Conservation (phyloP, 495 filamentous ascomycete genomes). For the Tuber indicum region DNA sequence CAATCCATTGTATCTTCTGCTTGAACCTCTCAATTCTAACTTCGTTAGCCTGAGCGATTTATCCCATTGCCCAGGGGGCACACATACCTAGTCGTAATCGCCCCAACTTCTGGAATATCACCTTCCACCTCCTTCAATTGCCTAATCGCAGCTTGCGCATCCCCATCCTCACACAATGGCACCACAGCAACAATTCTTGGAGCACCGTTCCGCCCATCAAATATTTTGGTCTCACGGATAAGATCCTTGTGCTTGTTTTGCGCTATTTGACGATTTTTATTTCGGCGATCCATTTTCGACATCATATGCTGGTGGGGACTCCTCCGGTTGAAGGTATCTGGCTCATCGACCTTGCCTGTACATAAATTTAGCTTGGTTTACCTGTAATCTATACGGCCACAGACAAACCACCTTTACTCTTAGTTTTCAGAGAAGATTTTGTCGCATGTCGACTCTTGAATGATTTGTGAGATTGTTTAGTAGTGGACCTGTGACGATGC, state of each 20-base stretch:
- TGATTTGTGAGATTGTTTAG: constrained; percentile 73
- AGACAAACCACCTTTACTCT: constrained; percentile 61
- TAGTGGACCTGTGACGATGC: constrained; percentile 88
- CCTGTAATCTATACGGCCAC: neutral
- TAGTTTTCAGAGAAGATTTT: constrained; percentile 74
- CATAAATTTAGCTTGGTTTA: constrained; percentile 42
- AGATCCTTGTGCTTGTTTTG: constrained; percentile 73
- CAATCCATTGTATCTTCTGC: constrained; percentile 80
- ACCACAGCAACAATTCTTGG: constrained; percentile 88
- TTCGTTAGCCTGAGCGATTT: neutral
- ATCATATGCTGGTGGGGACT: constrained; percentile 92
- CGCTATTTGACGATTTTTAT: constrained; percentile 83
- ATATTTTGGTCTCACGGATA: constrained; percentile 66
- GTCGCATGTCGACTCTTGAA: constrained; percentile 89
- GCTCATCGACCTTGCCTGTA: constrained; percentile 39
- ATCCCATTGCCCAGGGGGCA: neutral
- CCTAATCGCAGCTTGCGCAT: constrained; percentile 59
- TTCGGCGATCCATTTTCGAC: constrained; percentile 90
- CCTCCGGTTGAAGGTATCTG: constrained; percentile 59
- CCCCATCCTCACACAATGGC: constrained; percentile 66
- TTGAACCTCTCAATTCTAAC: constrained; percentile 78
- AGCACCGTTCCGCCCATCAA: constrained; percentile 74
- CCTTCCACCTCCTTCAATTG: constrained; percentile 69
- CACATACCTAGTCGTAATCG: constrained; percentile 51
- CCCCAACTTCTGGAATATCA: constrained; percentile 56